A percentile compares a stretch with the other conserved stretches of the same genome.
phyloP scores from a whole-genome alignment of 2,329 filamentous ascomycete genomes.

The Huntiella abstrusa region DNA sequence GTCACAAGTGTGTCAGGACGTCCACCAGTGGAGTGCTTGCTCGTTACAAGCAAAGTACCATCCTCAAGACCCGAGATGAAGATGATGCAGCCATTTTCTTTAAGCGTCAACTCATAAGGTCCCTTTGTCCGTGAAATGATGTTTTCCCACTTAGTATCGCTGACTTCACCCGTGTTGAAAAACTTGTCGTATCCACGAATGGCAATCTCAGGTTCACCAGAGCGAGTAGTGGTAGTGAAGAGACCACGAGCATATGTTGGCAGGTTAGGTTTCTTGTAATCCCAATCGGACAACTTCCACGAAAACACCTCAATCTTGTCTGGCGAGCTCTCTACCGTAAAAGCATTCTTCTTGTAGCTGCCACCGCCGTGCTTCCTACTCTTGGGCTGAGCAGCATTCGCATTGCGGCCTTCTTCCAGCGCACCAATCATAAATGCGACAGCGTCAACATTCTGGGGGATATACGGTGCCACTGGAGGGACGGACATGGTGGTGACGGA shows the following conservation, averaged over 20 bases:
- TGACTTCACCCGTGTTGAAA: slow-evolving; percentile 79
- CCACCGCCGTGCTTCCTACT: slow-evolving; percentile 42
- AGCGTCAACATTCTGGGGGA: slow-evolving; percentile 49
- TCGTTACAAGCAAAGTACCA: slow-evolving; percentile 83
- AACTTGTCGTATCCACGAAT: slow-evolving; percentile 96
- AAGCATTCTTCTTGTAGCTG: slow-evolving; percentile 59
- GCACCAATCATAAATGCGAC: slow-evolving; percentile 45
- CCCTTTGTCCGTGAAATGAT: slow-evolving; percentile 59
- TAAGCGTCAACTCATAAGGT: slow-evolving; percentile 88
- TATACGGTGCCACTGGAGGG: slow-evolving; percentile 36
- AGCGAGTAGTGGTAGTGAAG: slow-evolving; percentile 57
- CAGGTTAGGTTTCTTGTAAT: slow-evolving; percentile 74
- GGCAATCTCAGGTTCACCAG: slow-evolving; percentile 51
- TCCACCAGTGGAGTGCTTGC: slow-evolving; percentile 86
- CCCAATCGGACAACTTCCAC: slow-evolving; percentile 88
- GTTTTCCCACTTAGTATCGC: slow-evolving; percentile 63
- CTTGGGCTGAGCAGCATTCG: slow-evolving; percentile 15
- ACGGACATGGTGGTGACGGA: slow-evolving; percentile 3
- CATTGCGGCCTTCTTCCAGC: slow-evolving; percentile 39
- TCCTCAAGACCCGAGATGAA: slow-evolving; percentile 87
- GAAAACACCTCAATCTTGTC: slow-evolving; percentile 58
- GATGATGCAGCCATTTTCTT: slow-evolving; percentile 99
- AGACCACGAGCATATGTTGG: slow-evolving; percentile 87
- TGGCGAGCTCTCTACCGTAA: slow-evolving; percentile 42
- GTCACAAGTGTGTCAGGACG: slow-evolving; percentile 54